These are phyloP conservation scores for Chloris gayana DNA, from an alignment of 176 grass and related monocot species.

Conservation along the genomic window DNA sequence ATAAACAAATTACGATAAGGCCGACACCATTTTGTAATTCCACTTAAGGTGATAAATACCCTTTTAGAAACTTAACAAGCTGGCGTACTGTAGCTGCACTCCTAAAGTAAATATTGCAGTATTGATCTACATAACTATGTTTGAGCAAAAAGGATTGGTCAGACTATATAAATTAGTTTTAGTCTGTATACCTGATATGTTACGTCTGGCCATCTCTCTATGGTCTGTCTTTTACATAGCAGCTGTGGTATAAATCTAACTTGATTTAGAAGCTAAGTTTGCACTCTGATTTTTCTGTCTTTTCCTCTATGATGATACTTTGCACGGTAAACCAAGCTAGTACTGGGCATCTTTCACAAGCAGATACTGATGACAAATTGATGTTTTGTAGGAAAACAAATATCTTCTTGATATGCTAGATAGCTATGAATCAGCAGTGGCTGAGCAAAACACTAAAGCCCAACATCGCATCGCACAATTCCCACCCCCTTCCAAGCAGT, in stretches of 20 bases:
- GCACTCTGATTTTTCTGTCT: neutral
- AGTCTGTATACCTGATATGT: neutral
- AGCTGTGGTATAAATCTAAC: neutral
- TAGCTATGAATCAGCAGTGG: conserved; percentile 78
- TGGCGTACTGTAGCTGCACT: neutral
- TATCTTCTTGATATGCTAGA: conserved; percentile 80
- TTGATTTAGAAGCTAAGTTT: conserved; percentile 19
- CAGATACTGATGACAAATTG: conserved; percentile 26
- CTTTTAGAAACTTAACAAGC: neutral
- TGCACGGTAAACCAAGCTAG: neutral
- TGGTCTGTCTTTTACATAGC: neutral
- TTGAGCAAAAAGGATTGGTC: neutral
- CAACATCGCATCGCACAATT: conserved; percentile 62
- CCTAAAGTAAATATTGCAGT: neutral
- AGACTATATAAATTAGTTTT: neutral
- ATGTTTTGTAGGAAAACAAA: conserved; percentile 61
- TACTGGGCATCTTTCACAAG: neutral
- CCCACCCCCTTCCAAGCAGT: conserved; percentile 75
- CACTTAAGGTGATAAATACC: neutral
- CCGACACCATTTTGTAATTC: neutral
- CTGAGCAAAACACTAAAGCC: conserved; percentile 67
- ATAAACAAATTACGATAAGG: neutral
- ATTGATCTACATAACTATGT: neutral
- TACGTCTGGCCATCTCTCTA: neutral
- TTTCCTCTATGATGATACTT: neutral